Evolutionary conservation across 352 stramenopile genomes (phyloP).

Genomic region (Thraustochytrium sp.): DNA sequence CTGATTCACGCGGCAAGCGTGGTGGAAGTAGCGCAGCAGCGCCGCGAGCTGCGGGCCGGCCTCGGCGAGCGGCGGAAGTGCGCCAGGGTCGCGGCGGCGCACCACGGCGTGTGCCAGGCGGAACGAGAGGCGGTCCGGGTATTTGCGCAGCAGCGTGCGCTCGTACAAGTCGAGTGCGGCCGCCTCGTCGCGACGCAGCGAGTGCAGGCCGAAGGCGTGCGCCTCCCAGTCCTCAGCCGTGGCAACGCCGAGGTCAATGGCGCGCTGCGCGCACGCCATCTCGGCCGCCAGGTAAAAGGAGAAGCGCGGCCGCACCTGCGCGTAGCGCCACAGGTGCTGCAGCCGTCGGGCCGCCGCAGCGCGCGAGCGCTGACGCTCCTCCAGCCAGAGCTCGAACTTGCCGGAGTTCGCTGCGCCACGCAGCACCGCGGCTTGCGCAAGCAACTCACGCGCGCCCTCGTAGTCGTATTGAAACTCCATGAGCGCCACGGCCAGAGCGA

Average conservation of each 20-base stretch:
- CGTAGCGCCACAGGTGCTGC: neutral
- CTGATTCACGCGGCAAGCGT: neutral
- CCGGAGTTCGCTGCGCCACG: neutral
- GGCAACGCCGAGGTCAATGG: neutral
- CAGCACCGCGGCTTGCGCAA: neutral
- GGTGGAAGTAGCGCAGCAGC: neutral
- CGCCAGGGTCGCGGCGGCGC: neutral
- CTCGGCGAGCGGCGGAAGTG: too few species aligned
- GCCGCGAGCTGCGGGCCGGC: neutral
- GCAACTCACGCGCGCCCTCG: neutral
- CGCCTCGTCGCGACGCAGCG: neutral
- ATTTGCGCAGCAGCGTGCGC: neutral
- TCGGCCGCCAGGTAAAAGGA: neutral
- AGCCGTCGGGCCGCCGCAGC: neutral
- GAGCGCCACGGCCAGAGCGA: neutral
- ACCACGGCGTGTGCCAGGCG: neutral
- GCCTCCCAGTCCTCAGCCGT: neutral
- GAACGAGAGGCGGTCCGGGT: neutral
- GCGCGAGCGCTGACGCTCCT: neutral
- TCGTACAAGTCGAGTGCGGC: neutral
- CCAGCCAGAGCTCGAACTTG: neutral
- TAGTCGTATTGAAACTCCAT: constrained; percentile 7
- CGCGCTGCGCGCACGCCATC: neutral
- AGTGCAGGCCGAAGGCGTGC: neutral
- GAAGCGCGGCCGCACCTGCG: neutral